These are phyloP conservation scores for Glomus cerebriforme DNA, from an alignment of 192 early-diverging fungal genomes.

Conservation along the genomic window DNA sequence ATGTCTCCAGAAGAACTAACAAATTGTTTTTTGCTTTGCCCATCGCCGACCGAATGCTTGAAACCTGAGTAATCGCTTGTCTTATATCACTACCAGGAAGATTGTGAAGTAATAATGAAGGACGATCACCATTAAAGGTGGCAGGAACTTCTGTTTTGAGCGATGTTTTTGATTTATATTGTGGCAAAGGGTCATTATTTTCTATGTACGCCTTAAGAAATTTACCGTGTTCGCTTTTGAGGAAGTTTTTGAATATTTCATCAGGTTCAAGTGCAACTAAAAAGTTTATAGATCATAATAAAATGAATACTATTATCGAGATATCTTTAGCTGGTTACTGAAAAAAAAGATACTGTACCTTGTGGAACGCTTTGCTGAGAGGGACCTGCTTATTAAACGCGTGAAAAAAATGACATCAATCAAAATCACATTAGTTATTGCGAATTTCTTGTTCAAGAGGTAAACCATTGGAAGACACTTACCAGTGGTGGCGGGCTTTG, in stretches of 20 bases:
- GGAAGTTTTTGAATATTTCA: not conserved
- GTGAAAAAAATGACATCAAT: too few relatives aligned
- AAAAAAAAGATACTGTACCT: too few relatives aligned
- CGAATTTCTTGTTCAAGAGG: too few relatives aligned
- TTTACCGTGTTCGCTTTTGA: not conserved
- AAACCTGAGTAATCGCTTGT: not conserved
- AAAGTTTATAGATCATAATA: not conserved
- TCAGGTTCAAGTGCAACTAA: not conserved
- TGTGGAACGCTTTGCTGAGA: too few relatives aligned
- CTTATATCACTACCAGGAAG: not conserved
- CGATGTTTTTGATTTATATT: not conserved
- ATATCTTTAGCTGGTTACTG: not conserved
- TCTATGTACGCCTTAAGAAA: not conserved
- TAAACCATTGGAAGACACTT: too few relatives aligned
- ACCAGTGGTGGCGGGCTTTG: too few relatives aligned
- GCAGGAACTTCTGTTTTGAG: not conserved
- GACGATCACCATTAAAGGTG: not conserved
- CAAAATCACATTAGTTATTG: too few relatives aligned
- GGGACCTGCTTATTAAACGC: too few relatives aligned
- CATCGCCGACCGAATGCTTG: not conserved
- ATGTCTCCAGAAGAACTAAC: not conserved
- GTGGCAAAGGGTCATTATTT: not conserved
- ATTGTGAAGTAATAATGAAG: not conserved
- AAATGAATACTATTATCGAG: constrained; percentile 6
- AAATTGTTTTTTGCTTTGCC: constrained; percentile 10